phyloP scores from a whole-genome alignment of 1,284 basidiomycete species.

The Tranzscheliella williamsii region DNA sequence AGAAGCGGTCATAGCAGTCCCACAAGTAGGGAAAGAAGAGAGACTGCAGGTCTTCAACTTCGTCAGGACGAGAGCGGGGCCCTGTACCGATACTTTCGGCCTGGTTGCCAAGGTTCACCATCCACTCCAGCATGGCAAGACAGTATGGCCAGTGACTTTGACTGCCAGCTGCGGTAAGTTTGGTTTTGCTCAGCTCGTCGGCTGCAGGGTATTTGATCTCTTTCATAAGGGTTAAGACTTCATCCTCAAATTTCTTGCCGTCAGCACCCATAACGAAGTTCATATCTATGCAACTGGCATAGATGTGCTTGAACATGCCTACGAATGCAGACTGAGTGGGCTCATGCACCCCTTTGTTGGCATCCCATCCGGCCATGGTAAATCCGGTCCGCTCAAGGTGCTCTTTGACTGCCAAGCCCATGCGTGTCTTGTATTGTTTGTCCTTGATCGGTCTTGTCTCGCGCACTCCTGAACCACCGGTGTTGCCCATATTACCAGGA shows the following conservation, averaged over 20 bases:
- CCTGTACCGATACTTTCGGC: conserved; percentile 44
- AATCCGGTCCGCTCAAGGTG: conserved; percentile 54
- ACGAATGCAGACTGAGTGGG: conserved; percentile 57
- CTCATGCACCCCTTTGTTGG: conserved; percentile 51
- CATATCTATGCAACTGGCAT: conserved; percentile 50
- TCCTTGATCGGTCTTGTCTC: conserved; percentile 46
- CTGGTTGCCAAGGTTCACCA: conserved; percentile 47
- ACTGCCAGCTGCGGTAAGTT: conserved; percentile 56
- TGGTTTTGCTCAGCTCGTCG: conserved; percentile 59
- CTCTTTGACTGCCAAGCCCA: conserved; percentile 49
- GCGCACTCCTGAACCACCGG: conserved; percentile 21
- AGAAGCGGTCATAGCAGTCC: conserved; percentile 59
- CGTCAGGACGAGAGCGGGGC: conserved; percentile 41
- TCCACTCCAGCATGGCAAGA: conserved; percentile 59
- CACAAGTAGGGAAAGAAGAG: conserved; percentile 58
- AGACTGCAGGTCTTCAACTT: conserved; percentile 51
- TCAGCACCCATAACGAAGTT: conserved; percentile 50
- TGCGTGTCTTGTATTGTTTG: conserved; percentile 43
- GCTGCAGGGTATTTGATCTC: conserved; percentile 57
- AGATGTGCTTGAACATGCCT: conserved; percentile 58
- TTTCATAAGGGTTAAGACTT: conserved; percentile 53
- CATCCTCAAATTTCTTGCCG: conserved; percentile 56
- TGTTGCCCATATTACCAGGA: conserved; percentile 30
- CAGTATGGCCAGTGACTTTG: conserved; percentile 58
- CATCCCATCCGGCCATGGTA: conserved; percentile 47